Evolutionary conservation across 1,139 yeast species (phyloP).

Genomic region (Fermentozyma sake): DNA sequence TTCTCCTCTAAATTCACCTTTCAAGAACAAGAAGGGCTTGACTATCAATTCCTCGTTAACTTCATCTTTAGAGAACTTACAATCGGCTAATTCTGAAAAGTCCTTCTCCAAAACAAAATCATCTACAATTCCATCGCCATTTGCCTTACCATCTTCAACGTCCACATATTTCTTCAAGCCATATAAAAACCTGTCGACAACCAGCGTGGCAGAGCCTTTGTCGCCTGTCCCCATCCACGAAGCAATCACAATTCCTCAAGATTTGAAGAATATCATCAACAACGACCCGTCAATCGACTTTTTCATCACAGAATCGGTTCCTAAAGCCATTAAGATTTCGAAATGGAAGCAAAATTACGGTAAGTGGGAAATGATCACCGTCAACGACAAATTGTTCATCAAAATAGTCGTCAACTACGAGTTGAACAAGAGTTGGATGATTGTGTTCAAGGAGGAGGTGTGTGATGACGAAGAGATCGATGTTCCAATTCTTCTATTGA

Average conservation of each 20-base stretch:
- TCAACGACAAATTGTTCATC: conserved; percentile 31
- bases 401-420: conserved; percentile 38
- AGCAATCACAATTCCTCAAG: conserved; percentile 30
- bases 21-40: conserved; percentile 1
- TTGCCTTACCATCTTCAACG: conserved; percentile 45
- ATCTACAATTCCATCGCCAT: conserved; percentile 32
- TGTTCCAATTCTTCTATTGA: conserved; percentile 33
- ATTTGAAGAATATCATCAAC: conserved; percentile 36
- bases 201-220: conserved; percentile 7
- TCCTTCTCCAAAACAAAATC: conserved; percentile 1
- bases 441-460: conserved; percentile 38
- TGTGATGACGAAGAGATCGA: conserved; percentile 33
- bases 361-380: conserved; percentile 45
- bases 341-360: conserved; percentile 43
- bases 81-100: conserved; percentile 1
- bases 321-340: conserved; percentile 37
- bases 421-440: conserved; percentile 32
- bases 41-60: background rate
- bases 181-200: conserved; percentile 9
- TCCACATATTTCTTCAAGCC: conserved; percentile 37
- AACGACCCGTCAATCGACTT: conserved; percentile 38
- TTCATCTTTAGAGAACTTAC: conserved; percentile 1
- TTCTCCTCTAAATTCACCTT: too few species aligned
- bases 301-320: conserved; percentile 31
- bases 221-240: too few species aligned